These are phyloP conservation scores for Komagataella pseudopastoris DNA, from an alignment of 805 yeast species.

Conservation along the genomic window DNA sequence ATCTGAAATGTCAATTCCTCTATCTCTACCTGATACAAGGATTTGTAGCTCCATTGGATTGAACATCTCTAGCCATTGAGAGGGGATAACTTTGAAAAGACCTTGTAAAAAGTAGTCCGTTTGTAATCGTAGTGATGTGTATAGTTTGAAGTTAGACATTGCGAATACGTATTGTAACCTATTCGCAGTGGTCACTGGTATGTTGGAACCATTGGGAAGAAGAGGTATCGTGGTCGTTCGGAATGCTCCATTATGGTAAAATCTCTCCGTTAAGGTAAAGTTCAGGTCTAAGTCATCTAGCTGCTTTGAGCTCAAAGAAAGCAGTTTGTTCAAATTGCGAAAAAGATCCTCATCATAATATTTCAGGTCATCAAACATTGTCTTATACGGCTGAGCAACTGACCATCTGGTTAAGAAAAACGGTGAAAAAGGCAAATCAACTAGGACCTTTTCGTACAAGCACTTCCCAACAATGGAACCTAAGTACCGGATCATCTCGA, in stretches of 20 bases:
- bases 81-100: constrained; percentile 48
- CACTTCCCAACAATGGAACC: constrained; percentile 87
- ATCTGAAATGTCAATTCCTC: constrained; percentile 59
- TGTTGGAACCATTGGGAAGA: constrained; percentile 41
- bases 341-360: constrained; percentile 61
- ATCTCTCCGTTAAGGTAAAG: constrained; percentile 46
- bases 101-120: constrained; percentile 59
- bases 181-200: constrained; percentile 46
- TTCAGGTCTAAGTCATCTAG: constrained; percentile 46
- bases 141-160: constrained; percentile 68
- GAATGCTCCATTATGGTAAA: constrained; percentile 5
- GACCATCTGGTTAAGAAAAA: constrained; percentile 69
- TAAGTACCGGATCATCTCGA: constrained; percentile 37
- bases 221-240: constrained; percentile 34
- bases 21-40: constrained; percentile 69
- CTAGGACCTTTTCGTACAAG: constrained; percentile 65
- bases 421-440: constrained; percentile 77
- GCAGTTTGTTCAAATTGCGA: constrained; percentile 45
- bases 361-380: constrained; percentile 67
- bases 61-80: constrained; percentile 74
- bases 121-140: constrained; percentile 44
- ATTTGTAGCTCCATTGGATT: constrained; percentile 73
- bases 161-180: constrained; percentile 63
- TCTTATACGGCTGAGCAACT: constrained; percentile 27
- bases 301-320: constrained; percentile 39